Base-by-base conservation (phyloP, 169 alveolate species). In the Nephromyces sp. region DNA sequence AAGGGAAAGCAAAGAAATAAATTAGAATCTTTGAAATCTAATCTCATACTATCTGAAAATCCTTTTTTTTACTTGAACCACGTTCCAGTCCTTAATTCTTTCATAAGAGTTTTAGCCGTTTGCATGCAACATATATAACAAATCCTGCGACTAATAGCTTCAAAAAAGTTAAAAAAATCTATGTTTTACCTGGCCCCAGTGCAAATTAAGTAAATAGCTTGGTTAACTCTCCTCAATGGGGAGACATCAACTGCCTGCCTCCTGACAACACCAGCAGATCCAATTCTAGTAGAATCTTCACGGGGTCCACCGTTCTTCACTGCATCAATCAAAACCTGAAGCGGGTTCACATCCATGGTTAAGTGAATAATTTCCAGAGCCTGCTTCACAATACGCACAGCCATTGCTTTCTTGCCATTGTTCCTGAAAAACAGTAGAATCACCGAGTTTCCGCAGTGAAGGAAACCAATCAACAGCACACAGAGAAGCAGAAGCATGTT, bases 201-300 rank as follows among this genome's bases (percentile, higher is more conserved):
- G 88, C 98, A 93, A 74, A 97, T 95, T 75, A 96, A 91, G 87
- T 95, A 95, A 72, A 97, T 95, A 69, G 98, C 99, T 80, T 93
- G 97, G 89, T 97, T 97, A 65, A 97, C 99, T 82, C 99, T 93
- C 81, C 99, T 92, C 72, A 97, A 84, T 29, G 99, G 99, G 31
- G 99, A 92, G 72, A 97, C 99, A 81, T 96, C 99, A 68, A 96
- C 99, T 34, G 99, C 99, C 89, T 96, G 98, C 72, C 98, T 89
- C 77, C 98, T 92, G 67, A 96, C 99, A 52, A 93, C 98, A 87
- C 99, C 99, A 35, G 98, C 99, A 22, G 98, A 87, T 25, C 99
- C 99, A 70, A 96, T 94, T 87, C 98, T 93, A 3, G 81, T 75
- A 52, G 98, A 94, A 86, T 97, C 99, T 90, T 97, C 99, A 72